Evolutionary conservation across 2,329 filamentous ascomycete species (phyloP), one percentile per base, ranked within the genome.

Genomic region (Fusarium nanum): DNA sequence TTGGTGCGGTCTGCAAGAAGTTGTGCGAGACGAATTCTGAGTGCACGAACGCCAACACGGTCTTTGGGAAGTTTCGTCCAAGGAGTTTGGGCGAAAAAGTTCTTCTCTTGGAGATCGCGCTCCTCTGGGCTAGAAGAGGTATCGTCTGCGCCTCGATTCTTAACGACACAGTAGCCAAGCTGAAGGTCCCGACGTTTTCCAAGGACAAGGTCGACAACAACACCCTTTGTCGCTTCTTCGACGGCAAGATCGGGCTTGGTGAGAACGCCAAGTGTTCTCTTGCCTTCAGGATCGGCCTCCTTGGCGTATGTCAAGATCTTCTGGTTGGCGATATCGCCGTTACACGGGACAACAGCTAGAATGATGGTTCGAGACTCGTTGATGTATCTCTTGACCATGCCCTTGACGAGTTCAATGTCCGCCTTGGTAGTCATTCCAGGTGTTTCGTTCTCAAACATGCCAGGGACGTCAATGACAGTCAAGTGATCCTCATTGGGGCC

Each of bases 211-310:
- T 85, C 78, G 5, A 83, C 75, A 2, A 83, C 76, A 2, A 78
- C 78, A 0, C 77, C 72, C 27, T 83, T 77, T 1, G 77, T 82
- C 0, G 78, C 77, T 0, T 73, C 60, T 49, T 87, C 85, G 0
- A 74, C 75, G 0, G 85, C 83, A 0, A 90, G 77, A 60, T 92
- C 89, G 0, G 87, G 85, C 68, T 91, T 91, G 0, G 88, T 91
- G 1, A 91, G 78, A 0, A 86, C 81, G 0, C 82, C 83, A 10
- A 87, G 73, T 0, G 84, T 87, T 0, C 84, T 68, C 6, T 75
- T 65, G 0, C 84, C 83, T 0, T 78, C 57, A 0, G 81, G 79
- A 14, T 87, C 85, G 0, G 62, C 78, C 0, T 77, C 75, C 3
- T 78, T 76, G 0, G 81, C 80, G 4, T 78, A 74, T 0, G 77